Base-by-base conservation (phyloP, 768 basidiomycete species). In the Lactarius evosmus region DNA sequence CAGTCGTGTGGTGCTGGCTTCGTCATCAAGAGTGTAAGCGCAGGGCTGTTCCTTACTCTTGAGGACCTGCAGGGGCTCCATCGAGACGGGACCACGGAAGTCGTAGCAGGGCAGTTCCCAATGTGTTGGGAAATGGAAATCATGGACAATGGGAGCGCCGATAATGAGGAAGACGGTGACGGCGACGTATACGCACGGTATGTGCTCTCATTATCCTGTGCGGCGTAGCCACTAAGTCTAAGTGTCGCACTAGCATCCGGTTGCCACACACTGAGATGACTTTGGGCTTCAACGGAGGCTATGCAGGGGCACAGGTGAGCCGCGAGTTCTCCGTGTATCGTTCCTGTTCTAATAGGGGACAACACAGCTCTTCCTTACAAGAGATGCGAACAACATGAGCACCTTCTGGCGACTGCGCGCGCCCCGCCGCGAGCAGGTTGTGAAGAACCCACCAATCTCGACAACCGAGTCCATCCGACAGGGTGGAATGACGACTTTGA, bases 71-170 rank as follows among this genome's bases (percentile, higher is more conserved):
- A 40, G 6, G 65, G 56, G 38, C 51, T 66, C 7, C 53, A 58
- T 29, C 11, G 12, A 11, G 61, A 53, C 5, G 16, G 32, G 4
- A 33, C 27, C 17, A 40, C 44, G 29, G 56, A 63, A 4, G 62
- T 67, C 49, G 56, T 63, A 2, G 52, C 66, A 2, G 63, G 67
- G 36, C 54, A 61, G 17, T 69, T 67, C 60, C 68, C 68, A 11
- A 60, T 58, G 46, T 65, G 66, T 12, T 69, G 68, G 68, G 68
- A 69, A 36, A 58, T 67, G 58, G 68, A 69, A 27, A 41, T 67
- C 56, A 60, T 66, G 64, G 59, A 55, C 34, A 56, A 67, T 25
- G 60, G 56, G 34, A 60, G 38, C 46, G 33, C 51, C 3, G 66
- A 60, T 7, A 66, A 61, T 12, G 63, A 25, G 3, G 68, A 69